These are phyloP conservation scores for Lentinula detonsa DNA, from an alignment of 768 basidiomycete species.

Conservation along the genomic window DNA sequence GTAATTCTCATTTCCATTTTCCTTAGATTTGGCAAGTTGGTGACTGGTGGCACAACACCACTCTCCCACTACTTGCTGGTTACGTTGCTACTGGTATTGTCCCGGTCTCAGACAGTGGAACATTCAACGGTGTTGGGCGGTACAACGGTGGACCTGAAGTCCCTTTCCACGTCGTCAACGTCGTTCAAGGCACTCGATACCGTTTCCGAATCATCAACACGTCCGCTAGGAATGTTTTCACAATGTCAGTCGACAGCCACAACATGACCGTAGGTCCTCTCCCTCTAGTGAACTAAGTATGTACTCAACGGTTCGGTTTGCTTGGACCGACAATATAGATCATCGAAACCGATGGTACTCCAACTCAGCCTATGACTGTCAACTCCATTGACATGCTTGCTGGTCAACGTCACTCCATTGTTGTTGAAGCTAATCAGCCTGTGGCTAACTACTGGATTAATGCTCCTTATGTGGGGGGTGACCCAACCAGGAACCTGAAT, in stretches of 20 bases:
- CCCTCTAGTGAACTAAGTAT: conserved; percentile 11
- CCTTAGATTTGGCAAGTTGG: conserved; percentile 4
- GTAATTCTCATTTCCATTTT: neutral
- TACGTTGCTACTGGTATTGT: conserved; percentile 17
- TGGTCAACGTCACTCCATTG: conserved; percentile 17
- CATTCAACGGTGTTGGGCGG: conserved; percentile 42
- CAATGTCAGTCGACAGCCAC: conserved; percentile 33
- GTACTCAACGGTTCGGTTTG: neutral
- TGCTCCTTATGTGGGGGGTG: conserved; percentile 25
- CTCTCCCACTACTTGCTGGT: conserved; percentile 18
- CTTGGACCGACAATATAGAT: conserved; percentile 14
- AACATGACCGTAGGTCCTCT: conserved; percentile 21
- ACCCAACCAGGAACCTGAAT: conserved; percentile 23
- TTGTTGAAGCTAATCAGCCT: conserved; percentile 34
- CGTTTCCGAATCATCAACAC: conserved; percentile 44
- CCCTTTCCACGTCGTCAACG: conserved; percentile 33
- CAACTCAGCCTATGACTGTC: conserved; percentile 10
- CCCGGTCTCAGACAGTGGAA: conserved; percentile 28
- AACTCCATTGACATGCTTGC: conserved; percentile 3
- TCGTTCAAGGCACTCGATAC: conserved; percentile 29
- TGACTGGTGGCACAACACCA: conserved; percentile 20
- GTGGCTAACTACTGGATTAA: conserved; percentile 44
- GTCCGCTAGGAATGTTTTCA: conserved; percentile 27
- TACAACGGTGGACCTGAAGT: conserved; percentile 27
- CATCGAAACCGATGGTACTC: conserved; percentile 33